Evolutionary conservation across 148 eudicot species (phyloP).

Genomic region (Rhododendron mucronatum): DNA sequence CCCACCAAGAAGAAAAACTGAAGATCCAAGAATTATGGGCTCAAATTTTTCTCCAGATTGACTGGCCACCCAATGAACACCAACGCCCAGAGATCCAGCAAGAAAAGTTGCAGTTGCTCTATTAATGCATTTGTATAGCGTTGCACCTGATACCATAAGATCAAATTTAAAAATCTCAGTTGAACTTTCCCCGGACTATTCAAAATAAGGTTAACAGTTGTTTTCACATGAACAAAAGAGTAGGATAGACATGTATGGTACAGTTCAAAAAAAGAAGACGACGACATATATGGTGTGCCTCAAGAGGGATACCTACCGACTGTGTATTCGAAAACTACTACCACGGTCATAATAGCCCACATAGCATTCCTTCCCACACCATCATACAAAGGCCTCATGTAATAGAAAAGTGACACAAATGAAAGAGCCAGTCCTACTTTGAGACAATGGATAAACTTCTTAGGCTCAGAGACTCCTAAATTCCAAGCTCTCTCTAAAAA

Average conservation of each 20-base stretch:
- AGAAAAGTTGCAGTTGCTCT: constrained; percentile 51
- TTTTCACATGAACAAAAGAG: background rate
- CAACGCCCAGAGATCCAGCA: constrained; percentile 75
- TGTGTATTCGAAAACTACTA: constrained; percentile 79
- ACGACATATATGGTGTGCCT: background rate
- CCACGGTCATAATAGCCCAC: constrained; percentile 94
- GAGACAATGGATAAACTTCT: constrained; percentile 57
- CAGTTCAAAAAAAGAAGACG: too few relatives aligned
- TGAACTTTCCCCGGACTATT: background rate
- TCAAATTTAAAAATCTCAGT: background rate
- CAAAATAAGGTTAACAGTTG: background rate
- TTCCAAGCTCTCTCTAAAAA: constrained; percentile 53
- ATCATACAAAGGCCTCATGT: constrained; percentile 81
- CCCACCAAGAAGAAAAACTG: constrained; percentile 63
- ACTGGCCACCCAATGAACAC: constrained; percentile 69
- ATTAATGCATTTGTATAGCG: constrained; percentile 60
- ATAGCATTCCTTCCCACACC: constrained; percentile 85
- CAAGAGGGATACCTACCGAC: constrained; percentile 43
- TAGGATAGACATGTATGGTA: background rate
- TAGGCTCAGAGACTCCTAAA: constrained; percentile 63
- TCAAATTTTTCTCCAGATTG: constrained; percentile 51
- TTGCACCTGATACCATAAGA: constrained; percentile 46
- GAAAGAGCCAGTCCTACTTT: constrained; percentile 82
- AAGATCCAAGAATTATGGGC: constrained; percentile 57
- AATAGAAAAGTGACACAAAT: constrained; percentile 70